phyloP scores from a whole-genome alignment of 2,329 filamentous ascomycete species.

The Exophiala mesophila region DNA sequence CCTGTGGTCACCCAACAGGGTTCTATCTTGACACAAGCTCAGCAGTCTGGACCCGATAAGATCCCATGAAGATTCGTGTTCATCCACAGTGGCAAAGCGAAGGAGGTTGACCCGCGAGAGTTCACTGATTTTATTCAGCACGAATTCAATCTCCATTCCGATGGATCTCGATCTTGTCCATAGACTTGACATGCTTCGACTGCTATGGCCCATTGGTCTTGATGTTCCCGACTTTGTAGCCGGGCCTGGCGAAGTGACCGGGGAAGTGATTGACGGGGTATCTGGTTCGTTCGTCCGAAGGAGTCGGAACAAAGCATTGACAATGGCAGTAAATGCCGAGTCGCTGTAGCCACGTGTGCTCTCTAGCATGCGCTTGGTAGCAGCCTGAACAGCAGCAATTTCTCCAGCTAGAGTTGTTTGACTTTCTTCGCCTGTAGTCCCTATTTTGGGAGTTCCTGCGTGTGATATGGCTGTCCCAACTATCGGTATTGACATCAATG shows the following conservation, averaged over 20 bases:
- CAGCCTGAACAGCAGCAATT: slow-evolving; percentile 81
- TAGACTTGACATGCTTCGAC: slow-evolving; percentile 38
- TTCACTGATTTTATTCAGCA: slow-evolving; percentile 68
- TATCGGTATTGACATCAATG: slow-evolving; percentile 61
- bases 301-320: slow-evolving; percentile 19
- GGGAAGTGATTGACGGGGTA: slow-evolving; percentile 36
- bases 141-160: slow-evolving; percentile 46
- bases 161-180: slow-evolving; percentile 39
- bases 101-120: slow-evolving; percentile 69
- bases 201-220: slow-evolving; percentile 34
- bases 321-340: slow-evolving; percentile 68
- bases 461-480: slow-evolving; percentile 29
- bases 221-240: slow-evolving; percentile 23
- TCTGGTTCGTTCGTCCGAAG: slow-evolving; percentile 32
- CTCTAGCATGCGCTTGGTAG: slow-evolving; percentile 79
- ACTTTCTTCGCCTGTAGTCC: slow-evolving; percentile 28
- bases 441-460: slow-evolving; percentile 22
- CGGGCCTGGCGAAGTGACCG: slow-evolving; percentile 39
- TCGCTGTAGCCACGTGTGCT: slow-evolving; percentile 90
- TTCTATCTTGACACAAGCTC: slow-evolving; percentile 38
- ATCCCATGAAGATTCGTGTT: slow-evolving; percentile 70
- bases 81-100: slow-evolving; percentile 63
- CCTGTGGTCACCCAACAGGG: slow-evolving; percentile 37
- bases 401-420: slow-evolving; percentile 68
- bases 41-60: slow-evolving; percentile 56